Evolutionary conservation across 345 rosid genomes (phyloP), one percentile per base, ranked within the genome.

Genomic region (Gossypium ekmanianum): DNA sequence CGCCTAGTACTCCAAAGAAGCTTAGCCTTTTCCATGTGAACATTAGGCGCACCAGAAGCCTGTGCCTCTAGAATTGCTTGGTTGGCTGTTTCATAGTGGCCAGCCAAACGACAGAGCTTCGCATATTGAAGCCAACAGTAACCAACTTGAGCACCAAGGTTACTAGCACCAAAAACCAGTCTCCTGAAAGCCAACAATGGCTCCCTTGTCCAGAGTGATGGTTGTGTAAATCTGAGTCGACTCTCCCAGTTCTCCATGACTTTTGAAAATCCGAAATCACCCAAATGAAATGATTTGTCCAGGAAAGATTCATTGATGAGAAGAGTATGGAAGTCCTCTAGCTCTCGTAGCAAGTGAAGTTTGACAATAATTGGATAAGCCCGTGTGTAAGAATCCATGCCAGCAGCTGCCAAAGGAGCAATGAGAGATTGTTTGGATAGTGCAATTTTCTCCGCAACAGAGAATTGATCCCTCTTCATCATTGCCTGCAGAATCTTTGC

Each of bases 341-440:
- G 85, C 83, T 92, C 98, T 75, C 85, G 82, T 22, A 94, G 84
- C 81, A 93, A 77, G 88, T 92, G 98, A 78, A 94, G 98, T 80
- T 94, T 94, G 64, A 91, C 98, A 70, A 89, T 87, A 81, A 87
- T 87, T 18, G 98, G 98, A 82, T 94, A 94, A 73, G 98, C 98
- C 74, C 98, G 89, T 45, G 81, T 82, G 68, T 91, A 92, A 41
- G 98, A 94, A 81, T 94, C 98, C 98, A 94, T 94, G 78, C 98
- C 98, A 22, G 98, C 98, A 74, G 98, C 98, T 83, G 98, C 98
- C 80, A 94, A 88, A 79, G 98, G 98, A 79, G 98, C 98, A 88
- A 94, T 94, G 26, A 92, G 84, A 75, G 94, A 88, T 84, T 94
- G 97, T 85, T 89, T 94, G 59, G 98, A 94, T 52, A 87, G 70